Evolutionary conservation across 345 rosid genomes (phyloP), one percentile per base, ranked within the genome.

Genomic region (Barbarea vulgaris): DNA sequence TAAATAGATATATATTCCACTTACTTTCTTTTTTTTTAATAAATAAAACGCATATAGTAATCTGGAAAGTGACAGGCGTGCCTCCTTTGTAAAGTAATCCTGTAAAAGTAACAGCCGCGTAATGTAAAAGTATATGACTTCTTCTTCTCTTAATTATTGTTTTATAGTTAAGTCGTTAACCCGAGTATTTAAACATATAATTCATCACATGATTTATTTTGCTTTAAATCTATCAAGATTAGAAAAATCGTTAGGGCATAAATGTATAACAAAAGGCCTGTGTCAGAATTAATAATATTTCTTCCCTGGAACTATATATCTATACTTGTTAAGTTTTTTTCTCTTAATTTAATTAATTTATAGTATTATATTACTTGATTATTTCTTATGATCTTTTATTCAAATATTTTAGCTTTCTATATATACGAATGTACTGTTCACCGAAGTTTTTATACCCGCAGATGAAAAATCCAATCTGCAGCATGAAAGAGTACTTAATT

Each of bases 41-140:
- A 41, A 28, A n/a, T n/a, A n/a, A n/a, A n/a, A 75, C 15, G 47
- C 37, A 47, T 58, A 67, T 41, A 51, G 69, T 52, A 60, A 51
- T 5, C 21, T 31, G 24, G 37, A 63, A 69, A 76, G 41, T 19
- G 70, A 73, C 25, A 36, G 12, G 77, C 76, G 63, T 72, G 77
- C 50, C 62, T 64, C 27, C 25, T 11, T 53, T 4, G 10, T 12
- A 36, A 11, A 59, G 25, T 30, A 30, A n/a, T 15, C 39, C 4
- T 50, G 39, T 50, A 48, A 60, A 66, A 67, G 76, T 28, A 62
- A 52, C 62, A 37, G 62, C 31, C 70, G 69, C 69, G 77, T 63
- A 51, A 33, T 72, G 57, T 76, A 69, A 63, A 76, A 76, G 70
- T 69, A 34, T 39, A 28, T 12, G 74, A 76, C 74, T 33, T 75